phyloP scores from a whole-genome alignment of 2,329 filamentous ascomycete species.

The Elsinoe necatrix region DNA sequence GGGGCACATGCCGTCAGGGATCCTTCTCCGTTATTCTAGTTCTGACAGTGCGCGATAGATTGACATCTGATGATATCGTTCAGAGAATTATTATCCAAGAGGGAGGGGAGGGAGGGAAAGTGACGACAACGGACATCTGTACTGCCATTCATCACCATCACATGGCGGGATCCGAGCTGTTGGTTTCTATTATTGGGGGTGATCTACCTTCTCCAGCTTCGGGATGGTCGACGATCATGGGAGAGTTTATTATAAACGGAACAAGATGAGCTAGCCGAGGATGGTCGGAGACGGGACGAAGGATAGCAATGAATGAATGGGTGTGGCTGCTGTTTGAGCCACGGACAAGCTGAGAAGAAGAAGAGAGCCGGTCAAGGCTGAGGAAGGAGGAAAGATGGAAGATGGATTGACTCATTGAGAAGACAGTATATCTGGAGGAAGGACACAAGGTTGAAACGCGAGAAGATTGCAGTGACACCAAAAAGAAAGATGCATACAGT shows the following conservation, averaged over 20 bases:
- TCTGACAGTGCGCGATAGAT: not conserved
- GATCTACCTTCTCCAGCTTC: not conserved
- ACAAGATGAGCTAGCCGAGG: not conserved
- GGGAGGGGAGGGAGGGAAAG: not conserved
- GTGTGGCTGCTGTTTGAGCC: constrained; percentile 9
- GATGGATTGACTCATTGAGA: not conserved
- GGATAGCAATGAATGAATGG: not conserved
- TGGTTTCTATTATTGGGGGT: constrained; percentile 8
- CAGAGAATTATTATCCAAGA: not conserved
- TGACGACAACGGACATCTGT: not conserved
- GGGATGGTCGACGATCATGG: constrained; percentile 6
- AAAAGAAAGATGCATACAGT: too few species aligned
- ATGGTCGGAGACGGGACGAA: not conserved
- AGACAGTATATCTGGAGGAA: not conserved
- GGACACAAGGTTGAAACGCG: not conserved
- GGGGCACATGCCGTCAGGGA: not conserved
- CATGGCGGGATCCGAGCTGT: constrained; percentile 5
- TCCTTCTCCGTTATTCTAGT: constrained; percentile 1
- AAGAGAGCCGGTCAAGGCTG: not conserved
- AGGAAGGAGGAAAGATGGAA: not conserved
- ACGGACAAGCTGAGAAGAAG: not conserved
- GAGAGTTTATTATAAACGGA: not conserved
- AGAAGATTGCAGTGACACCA: too few species aligned
- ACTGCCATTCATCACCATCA: constrained; percentile 8
- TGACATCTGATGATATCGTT: not conserved